These are phyloP conservation scores for Saccharomyces hybrid DNA, from an alignment of 1,139 yeast species.

Conservation along the genomic window DNA sequence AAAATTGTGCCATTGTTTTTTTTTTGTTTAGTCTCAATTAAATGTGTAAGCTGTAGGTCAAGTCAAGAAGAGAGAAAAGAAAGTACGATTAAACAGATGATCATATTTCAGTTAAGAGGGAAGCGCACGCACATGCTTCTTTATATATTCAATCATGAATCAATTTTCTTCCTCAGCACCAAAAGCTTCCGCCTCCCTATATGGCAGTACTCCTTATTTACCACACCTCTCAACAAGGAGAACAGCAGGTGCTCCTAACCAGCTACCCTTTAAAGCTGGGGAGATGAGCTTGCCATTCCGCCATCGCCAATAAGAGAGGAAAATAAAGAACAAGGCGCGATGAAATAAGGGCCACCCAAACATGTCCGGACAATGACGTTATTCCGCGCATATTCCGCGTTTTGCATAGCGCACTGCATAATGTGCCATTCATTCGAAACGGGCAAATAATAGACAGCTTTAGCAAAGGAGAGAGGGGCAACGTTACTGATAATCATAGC, in stretches of 20 bases:
- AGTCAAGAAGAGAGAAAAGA: background rate
- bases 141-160: too few species aligned
- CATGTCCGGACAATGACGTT: background rate
- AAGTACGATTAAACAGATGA: too few species aligned
- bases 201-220: background rate
- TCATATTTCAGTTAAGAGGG: too few species aligned
- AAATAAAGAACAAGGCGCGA: background rate
- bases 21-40: background rate
- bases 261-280: slow-evolving; percentile 1
- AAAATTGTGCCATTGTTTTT: slow-evolving; percentile 20
- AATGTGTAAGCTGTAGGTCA: too few species aligned
- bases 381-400: background rate
- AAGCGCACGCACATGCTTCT: too few species aligned
- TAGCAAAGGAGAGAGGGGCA: too few species aligned
- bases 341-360: background rate
- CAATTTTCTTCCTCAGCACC: too few species aligned
- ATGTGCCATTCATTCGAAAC: background rate
- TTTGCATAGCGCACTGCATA: too few species aligned
- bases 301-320: background rate
- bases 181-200: background rate
- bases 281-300: background rate
- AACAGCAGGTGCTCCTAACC: background rate
- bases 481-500: too few species aligned
- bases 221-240: background rate
- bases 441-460: too few species aligned